These are phyloP conservation scores for Claviceps monticola DNA, from an alignment of 2,329 filamentous ascomycete species.

Conservation along the genomic window DNA sequence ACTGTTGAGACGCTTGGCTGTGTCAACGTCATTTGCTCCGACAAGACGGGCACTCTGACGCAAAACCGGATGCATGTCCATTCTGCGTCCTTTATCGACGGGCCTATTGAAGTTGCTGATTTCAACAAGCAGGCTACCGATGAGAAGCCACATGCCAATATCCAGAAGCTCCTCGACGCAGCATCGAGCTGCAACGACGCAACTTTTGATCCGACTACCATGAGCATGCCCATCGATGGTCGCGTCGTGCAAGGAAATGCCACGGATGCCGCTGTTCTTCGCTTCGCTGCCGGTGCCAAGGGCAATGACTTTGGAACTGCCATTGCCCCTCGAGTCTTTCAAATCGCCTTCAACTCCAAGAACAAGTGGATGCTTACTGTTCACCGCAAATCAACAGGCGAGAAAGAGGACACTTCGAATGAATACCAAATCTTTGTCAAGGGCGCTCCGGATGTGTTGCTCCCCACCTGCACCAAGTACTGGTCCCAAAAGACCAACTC, in stretches of 20 bases:
- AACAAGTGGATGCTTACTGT: constrained; percentile 35
- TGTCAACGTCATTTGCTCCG: constrained; percentile 29
- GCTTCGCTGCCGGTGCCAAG: constrained; percentile 20
- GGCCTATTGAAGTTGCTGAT: constrained; percentile 14
- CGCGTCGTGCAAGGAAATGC: constrained; percentile 27
- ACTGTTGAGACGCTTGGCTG: constrained; percentile 30
- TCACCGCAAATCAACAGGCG: constrained; percentile 12
- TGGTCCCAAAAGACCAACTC: constrained; percentile 19
- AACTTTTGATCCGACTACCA: constrained; percentile 24
- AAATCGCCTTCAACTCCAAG: constrained; percentile 36
- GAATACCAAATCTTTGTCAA: constrained; percentile 34
- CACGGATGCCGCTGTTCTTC: constrained; percentile 28
- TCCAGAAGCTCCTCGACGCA: constrained; percentile 15
- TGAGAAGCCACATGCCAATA: constrained; percentile 7
- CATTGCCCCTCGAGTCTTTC: constrained; percentile 17
- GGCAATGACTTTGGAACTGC: constrained; percentile 10
- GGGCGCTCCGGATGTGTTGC: constrained; percentile 38
- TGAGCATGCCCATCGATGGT: constrained; percentile 19
- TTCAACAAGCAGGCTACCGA: constrained; percentile 11
- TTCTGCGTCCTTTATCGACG: constrained; percentile 23
- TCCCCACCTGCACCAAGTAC: constrained; percentile 21
- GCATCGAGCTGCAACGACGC: constrained; percentile 28
- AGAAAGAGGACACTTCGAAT: constrained; percentile 10
- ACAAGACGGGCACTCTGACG: constrained; percentile 29
- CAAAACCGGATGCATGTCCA: constrained; percentile 31